A percentile compares a stretch with the other conserved stretches of the same genome.
These are phyloP conservation scores for Diaporthe sp. DNA, from an alignment of 2,329 filamentous ascomycete species.

Conservation along the genomic window DNA sequence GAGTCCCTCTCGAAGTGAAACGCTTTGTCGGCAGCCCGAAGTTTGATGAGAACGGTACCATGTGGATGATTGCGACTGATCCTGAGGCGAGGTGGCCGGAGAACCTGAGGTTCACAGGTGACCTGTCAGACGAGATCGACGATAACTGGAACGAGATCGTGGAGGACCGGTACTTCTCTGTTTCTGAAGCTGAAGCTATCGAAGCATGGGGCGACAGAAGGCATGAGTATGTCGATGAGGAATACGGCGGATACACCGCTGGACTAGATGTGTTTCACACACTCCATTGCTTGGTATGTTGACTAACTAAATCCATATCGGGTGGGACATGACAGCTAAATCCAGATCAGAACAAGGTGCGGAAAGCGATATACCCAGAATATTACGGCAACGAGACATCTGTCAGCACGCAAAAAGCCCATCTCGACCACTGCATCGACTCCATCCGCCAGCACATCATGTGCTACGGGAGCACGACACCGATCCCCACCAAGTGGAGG, in stretches of 20 bases:
- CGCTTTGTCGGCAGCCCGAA: conserved; percentile 39
- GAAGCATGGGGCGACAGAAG: conserved; percentile 38
- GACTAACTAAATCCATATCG: accelerated
- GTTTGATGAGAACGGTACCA: conserved; percentile 40
- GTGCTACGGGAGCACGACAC: conserved; percentile 45
- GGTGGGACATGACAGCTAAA: background rate
- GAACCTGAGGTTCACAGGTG: conserved; percentile 32
- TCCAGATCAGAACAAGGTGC: conserved; percentile 40
- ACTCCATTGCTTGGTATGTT: conserved; percentile 43
- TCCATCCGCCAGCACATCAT: conserved; percentile 45
- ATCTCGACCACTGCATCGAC: conserved; percentile 45
- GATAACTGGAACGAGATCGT: conserved; percentile 39
- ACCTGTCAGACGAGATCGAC: conserved; percentile 36
- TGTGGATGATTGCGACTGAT: conserved; percentile 31
- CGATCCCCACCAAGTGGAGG: conserved; percentile 43
- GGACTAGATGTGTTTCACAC: conserved; percentile 45
- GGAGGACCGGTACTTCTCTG: conserved; percentile 40
- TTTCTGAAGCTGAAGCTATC: conserved; percentile 38
- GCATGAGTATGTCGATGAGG: conserved; percentile 37
- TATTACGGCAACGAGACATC: conserved; percentile 38
- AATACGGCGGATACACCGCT: conserved; percentile 41
- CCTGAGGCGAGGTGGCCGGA: conserved; percentile 37
- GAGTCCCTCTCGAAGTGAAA: conserved; percentile 34
- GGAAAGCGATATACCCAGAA: conserved; percentile 42
- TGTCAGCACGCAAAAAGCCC: conserved; percentile 30